Evolutionary conservation across 495 filamentous ascomycete genomes (phyloP), one percentile per base, ranked within the genome.

Genomic region (Letharia columbiana): DNA sequence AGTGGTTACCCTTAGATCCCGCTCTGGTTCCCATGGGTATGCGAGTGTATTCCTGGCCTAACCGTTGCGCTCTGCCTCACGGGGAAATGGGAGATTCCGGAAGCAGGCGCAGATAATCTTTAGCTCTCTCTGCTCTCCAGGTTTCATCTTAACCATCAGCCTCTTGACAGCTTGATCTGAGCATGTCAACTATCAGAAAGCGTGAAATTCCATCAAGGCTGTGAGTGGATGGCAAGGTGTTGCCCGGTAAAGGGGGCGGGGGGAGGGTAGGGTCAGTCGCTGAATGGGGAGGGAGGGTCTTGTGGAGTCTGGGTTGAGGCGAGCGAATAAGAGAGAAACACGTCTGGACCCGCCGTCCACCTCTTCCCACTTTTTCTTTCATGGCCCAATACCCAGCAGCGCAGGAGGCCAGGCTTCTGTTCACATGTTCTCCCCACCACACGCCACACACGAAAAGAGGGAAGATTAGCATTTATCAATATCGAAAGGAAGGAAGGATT

Each of bases 1-100:
- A 59, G 57, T 66, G 44, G 57, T 66, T 50, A 52, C 64, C 64
- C 57, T 61, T 66, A 66, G 57, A 54, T 61, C 64, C 64, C 64
- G 64, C 64, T 31, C 63, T 57, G 31, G 54, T 13, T 20, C 42
- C 28, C 33, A 40, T 31, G 59, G 59, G 59, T 61, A 42, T 66
- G 64, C 56, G 57, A 66, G 57, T 66, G 64, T 50, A 42, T 28
- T 42, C 42, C 56, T 44, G 50, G 57, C 44, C 64, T 56, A 60
- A 47, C 42, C 39, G 57, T 42, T 28, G 23, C 45, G 20, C 57
- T 66, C 64, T 66, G 64, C 64, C 64, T 66, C 57, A 45, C 57
- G 64, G 64, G 31, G 35, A 60, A 39, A 39, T 20, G 54, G 54
- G 54, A 37, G 39, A 6, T 20, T 57, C 33, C 64, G 58, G 60